Evolutionary conservation across 208 protist genomes (phyloP), one percentile per base, ranked within the genome.

Genomic region (Leishmania tropica): DNA sequence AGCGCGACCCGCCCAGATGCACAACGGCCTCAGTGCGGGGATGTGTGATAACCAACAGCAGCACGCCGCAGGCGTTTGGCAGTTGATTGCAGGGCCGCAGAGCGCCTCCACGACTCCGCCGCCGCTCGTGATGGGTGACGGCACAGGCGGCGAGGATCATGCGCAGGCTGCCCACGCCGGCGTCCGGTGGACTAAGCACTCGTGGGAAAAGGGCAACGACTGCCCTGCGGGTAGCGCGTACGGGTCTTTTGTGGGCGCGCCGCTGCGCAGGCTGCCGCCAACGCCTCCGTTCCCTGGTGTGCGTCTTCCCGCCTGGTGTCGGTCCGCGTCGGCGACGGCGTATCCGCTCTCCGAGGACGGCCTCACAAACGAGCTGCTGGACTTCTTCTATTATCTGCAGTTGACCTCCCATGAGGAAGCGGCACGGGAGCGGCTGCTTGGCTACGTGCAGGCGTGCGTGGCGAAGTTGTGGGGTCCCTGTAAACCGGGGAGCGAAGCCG

Each of bases 351-450:
- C 81, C 19, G 88, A 88, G 80, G 81, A 79, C 28, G 85, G 85
- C 37, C 79, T 95, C 13, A 85, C 88, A 31, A 65, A 67, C 70
- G 91, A 93, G 75, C 79, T 95, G 24, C 70, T 85, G 21, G 86
- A 92, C 58, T 93, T 95, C 62, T 78, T 78, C n/a, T 48, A 74
- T 28, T 85, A 91, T 68, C 75, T 84, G 13, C 17, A 84, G 24
- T 80, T 95, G 47, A 86, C 62, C 19, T 7, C 58, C 11, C 48
- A 31, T 15, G 91, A 95, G 76, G 24, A 47, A 24, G 81, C 37
- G 31, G 71, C 76, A 28, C 87, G 90, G 1, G 62, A 60, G 68
- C 58, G 76, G 62, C 73, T 93, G 58, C 75, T 93, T 2, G 67
- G 68, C 35, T 72, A 60, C 47, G 84, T 92, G 24, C 76, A 75